Evolutionary conservation across 177 flowering plant genomes (phyloP).

Genomic region (Vitis hybrid): DNA sequence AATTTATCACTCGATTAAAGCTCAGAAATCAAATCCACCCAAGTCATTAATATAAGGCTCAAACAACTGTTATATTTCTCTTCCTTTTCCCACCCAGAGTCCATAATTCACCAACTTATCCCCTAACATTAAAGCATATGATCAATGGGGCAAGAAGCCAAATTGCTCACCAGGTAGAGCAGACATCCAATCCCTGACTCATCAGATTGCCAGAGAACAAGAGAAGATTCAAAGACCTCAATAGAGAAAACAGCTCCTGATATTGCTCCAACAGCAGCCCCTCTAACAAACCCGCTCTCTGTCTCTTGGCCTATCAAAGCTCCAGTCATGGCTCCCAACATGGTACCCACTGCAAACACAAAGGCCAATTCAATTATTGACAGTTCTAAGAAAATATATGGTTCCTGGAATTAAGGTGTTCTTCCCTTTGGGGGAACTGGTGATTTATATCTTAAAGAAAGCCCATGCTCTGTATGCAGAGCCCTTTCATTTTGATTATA

Average conservation of each 20-base stretch:
- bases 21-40: background rate
- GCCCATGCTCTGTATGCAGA: too few species aligned
- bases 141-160: background rate
- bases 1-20: background rate
- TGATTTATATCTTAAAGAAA: too few species aligned
- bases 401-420: too few species aligned
- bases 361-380: conserved; percentile 3
- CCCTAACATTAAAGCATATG: background rate
- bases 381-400: background rate
- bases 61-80: too few species aligned
- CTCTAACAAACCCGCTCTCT: conserved; percentile 88
- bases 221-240: conserved; percentile 87
- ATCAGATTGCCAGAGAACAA: conserved; percentile 79
- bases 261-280: conserved; percentile 94
- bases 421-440: too few species aligned
- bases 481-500: too few species aligned
- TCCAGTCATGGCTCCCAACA: conserved; percentile 90
- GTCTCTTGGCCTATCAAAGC: conserved; percentile 95
- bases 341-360: conserved; percentile 65
- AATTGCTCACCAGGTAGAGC: conserved; percentile 68
- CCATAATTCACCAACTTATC: too few species aligned
- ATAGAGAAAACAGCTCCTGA: conserved; percentile 97
- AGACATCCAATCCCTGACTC: conserved; percentile 85
- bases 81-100: background rate
- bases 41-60: background rate